Evolutionary conservation across 169 alveolate genomes (phyloP).

Genomic region (Neospora caninum): DNA sequence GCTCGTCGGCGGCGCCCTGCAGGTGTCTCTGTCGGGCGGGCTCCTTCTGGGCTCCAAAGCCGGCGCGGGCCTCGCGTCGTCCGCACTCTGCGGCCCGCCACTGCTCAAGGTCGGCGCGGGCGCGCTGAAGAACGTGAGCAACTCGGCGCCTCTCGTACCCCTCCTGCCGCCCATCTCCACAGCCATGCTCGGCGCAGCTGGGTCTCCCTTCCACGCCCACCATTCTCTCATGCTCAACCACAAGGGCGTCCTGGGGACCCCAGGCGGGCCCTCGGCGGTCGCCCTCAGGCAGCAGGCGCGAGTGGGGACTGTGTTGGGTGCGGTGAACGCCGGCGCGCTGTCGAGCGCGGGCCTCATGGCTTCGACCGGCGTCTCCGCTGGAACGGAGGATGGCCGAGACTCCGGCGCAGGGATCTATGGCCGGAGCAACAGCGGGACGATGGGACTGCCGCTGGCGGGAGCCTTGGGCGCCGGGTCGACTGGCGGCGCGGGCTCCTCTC

Average conservation of each 20-base stretch:
- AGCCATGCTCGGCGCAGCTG: conserved; percentile 24
- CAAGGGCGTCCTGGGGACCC: conserved; percentile 24
- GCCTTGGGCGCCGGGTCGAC: not conserved
- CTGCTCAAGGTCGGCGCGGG: conserved; percentile 1
- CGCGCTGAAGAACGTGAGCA: conserved; percentile 3
- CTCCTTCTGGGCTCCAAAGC: not conserved
- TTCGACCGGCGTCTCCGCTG: not conserved
- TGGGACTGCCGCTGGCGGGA: not conserved
- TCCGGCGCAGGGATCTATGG: not conserved
- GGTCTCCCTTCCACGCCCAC: not conserved
- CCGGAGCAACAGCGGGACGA: not conserved
- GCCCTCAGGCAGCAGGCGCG: not conserved
- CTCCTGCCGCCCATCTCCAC: conserved; percentile 18
- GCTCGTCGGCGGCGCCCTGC: not conserved
- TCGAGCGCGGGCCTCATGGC: not conserved
- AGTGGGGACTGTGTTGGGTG: not conserved
- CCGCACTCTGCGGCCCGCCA: not conserved
- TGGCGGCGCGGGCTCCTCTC: not conserved
- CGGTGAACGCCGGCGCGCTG: not conserved
- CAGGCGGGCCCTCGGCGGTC: not conserved
- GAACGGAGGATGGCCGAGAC: not conserved
- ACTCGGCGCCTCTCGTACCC: conserved; percentile 4
- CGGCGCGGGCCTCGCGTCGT: not conserved
- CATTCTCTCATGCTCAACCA: not conserved
- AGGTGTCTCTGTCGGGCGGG: not conserved